Evolutionary conservation across 495 filamentous ascomycete genomes (phyloP), one percentile per base, ranked within the genome.

Genomic region (Talaromyces adpressus): DNA sequence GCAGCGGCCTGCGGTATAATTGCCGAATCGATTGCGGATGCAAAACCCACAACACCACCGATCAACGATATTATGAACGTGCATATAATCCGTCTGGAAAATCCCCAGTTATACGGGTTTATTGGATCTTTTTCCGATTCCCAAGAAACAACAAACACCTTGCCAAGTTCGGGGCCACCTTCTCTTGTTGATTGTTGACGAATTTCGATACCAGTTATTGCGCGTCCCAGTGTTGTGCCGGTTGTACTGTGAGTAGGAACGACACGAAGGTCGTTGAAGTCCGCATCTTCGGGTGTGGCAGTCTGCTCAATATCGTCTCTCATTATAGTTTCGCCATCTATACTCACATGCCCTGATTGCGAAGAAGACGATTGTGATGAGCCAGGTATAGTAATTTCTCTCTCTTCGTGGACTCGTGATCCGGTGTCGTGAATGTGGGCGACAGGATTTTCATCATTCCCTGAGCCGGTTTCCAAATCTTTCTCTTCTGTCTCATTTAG

Each of bases 71-170:
- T 82, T 12, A 82, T 70, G 0, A 84, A 2, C 1, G 81, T 82
- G 12, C 83, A 75, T 6, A 69, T 63, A 9, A 80, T 63, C 3
- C 79, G 72, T 0, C 68, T 74, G 1, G 65, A 32, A 20, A 75
- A 68, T 25, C 70, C 73, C 76, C 78, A 88, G 66, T 87, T 87
- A 30, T 79, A 81, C 23, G 85, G 86, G 63, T 85, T 81, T 32
- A 81, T 69, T 0, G 78, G 73, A 65, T 87, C 85, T 59, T 83
- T 70, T 6, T 78, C 76, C 16, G 74, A 71, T 49, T 85, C 80
- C 73, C 80, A 89, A 18, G 79, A 79, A 3, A 89, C 85, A 0
- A 87, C 77, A 62, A 87, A 87, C 29, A 85, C 79, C 64, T 74
- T 70, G 32, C 70, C 70, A 1, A 64, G n/a, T 14, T 62, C 22